Evolutionary conservation across 768 basidiomycete species (phyloP), one percentile per base, ranked within the genome.

Genomic region (Tulasnella calospora): DNA sequence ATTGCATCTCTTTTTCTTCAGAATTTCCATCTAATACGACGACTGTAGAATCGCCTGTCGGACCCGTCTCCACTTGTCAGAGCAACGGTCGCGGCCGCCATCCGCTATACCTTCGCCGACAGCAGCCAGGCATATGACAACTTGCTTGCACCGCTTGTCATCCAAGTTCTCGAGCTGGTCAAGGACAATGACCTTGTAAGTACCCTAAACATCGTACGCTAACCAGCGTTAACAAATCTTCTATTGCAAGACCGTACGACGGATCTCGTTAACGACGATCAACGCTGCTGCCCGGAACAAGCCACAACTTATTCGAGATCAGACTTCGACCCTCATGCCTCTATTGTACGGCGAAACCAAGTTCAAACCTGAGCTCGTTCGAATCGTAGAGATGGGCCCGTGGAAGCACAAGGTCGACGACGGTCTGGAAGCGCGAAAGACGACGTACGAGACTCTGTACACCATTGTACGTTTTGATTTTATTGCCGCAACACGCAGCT

Each of bases 371-470:
- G 88, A 91, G 1, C 90, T 96, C 79, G 91, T 97, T 82, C 90
- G 93, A 40, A 94, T 93, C 1, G 95, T 98, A 17, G 94, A 95
- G 83, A 98, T 98, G 96, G 95, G 96, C 30, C 95, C 96, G 2
- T 98, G 95, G 95, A 94, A 92, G 36, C 95, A 97, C 85, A 95
- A 94, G 83, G 94, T 98, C 74, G 98, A 99, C 82, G 96, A 99
- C 80, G 98, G 98, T 71, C 87, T 99, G 55, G 97, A 99, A 80
- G 92, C 96, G 30, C 91, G 98, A 79, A 99, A 98, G 88, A 96
- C 94, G 0, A 97, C 98, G 2, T 99, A 94, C 84, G 98, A 99
- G 85, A 95, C 96, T 0, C 94, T 98, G 87, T 96, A 98, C 83
- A 98, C 96, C 27, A 85, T 99, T 81, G 95, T 96, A 81, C 81